Evolutionary conservation across 2,329 filamentous ascomycete genomes (phyloP), one percentile per base, ranked within the genome.

Genomic region (Nemania diffusa): DNA sequence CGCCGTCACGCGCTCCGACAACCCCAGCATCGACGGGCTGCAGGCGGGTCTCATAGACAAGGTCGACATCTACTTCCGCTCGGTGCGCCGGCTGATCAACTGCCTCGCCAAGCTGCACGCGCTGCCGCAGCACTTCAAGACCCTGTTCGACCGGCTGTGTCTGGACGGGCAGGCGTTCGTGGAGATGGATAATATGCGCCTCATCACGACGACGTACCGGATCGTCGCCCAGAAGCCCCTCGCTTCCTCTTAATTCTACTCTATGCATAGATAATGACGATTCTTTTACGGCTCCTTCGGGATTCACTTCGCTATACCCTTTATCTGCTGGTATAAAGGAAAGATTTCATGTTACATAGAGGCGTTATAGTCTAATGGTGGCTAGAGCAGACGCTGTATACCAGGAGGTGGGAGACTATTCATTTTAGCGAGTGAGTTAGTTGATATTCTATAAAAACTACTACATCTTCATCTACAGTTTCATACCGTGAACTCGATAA

Each of bases 161-260:
- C 73, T 85, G 20, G 84, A 87, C 62, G 84, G 84, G 0, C 78
- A 85, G 75, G 84, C 84, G 0, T 87, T 87, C 67, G 82, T 86
- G 64, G 81, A 85, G 77, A 86, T 87, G 84, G 84, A 87, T 69
- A 80, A 79, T 20, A 83, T 84, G 84, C 81, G 84, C 11, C 75
- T 87, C 17, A 81, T 82, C 24, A 83, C 82, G 2, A 87, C 84
- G 7, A 86, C 83, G 58, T 86, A 86, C 64, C 82, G 84, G 53
- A 81, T 86, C 62, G 82, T 87, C 66, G 84, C 84, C 0, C 80
- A 82, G 73, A 86, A 85, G 73, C 69, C 69, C 5, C 17, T 63
- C 11, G 24, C 44, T 17, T 61, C 26, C 57, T 64, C 44, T 15
- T 29, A 17, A 57, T 20, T 4, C 8, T 8, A 11, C 6, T 20